Conservation (phyloP, 169 alveolate genomes). For the Toxoplasma gondii region DNA sequence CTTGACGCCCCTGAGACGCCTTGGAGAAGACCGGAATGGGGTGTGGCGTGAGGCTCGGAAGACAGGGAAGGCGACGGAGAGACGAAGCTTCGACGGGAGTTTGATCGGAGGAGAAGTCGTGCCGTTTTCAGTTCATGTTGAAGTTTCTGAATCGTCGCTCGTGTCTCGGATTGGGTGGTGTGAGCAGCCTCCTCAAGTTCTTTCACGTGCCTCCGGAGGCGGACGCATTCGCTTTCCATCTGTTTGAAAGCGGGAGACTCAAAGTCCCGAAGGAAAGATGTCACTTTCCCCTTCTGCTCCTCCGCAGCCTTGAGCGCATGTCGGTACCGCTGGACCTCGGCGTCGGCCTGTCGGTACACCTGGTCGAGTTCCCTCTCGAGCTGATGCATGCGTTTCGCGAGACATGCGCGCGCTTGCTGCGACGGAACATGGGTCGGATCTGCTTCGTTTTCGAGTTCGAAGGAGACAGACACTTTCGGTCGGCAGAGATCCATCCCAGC, state of each 20-base stretch:
- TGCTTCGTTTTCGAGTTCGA: not conserved
- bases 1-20: too few species aligned
- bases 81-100: not conserved
- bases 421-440: not conserved
- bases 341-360: conserved; percentile 15
- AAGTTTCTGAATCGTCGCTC: not conserved
- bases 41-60: not conserved
- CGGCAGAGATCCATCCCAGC: not conserved
- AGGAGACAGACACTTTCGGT: not conserved
- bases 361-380: conserved; percentile 29
- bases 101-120: not conserved
- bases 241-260: not conserved
- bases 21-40: not conserved
- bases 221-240: not conserved
- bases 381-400: not conserved
- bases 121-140: not conserved
- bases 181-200: not conserved
- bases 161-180: not conserved
- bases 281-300: not conserved
- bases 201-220: not conserved
- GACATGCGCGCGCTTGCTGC: not conserved
- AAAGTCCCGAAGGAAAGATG: not conserved
- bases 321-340: not conserved
- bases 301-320: not conserved
- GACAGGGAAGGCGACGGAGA: not conserved